phyloP scores from a whole-genome alignment of 371 early-diverging fungal species.

The Cokeromyces recurvatus region DNA sequence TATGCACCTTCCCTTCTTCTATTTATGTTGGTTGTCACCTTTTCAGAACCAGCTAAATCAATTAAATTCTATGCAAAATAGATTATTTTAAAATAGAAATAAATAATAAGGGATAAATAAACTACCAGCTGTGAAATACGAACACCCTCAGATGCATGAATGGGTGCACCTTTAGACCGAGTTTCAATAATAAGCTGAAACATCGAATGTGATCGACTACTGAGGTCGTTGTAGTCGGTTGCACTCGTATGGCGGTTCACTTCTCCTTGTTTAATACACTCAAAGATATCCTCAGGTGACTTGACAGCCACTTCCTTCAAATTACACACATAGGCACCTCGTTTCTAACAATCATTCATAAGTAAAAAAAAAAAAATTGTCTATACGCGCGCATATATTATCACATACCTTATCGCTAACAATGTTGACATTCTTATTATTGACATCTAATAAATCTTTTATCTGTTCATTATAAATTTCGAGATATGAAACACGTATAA shows the following conservation, averaged over 20 bases:
- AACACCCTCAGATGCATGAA: constrained; percentile 34
- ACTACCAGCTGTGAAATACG: constrained; percentile 62
- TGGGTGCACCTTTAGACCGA: constrained; percentile 5
- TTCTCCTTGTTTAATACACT: constrained; percentile 75
- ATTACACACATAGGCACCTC: constrained; percentile 82
- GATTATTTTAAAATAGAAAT: no score
- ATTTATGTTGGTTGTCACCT: constrained; percentile 66
- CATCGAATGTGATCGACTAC: constrained; percentile 87
- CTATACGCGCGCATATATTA: no score
- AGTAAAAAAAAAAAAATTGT: neutral
- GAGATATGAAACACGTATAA: constrained; percentile 86
- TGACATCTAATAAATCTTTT: constrained; percentile 73
- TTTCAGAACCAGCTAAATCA: constrained; percentile 96
- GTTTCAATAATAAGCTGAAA: constrained; percentile 68
- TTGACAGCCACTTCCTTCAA: constrained; percentile 88
- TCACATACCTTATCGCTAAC: constrained; percentile 67
- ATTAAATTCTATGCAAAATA: constrained; percentile 84
- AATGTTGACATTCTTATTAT: constrained; percentile 67
- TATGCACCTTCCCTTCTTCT: constrained; percentile 85
- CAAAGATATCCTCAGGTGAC: constrained; percentile 72
- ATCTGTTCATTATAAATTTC: constrained; percentile 97
- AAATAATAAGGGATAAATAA: neutral
- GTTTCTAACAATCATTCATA: constrained; percentile 39
- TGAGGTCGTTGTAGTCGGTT: constrained; percentile 85
- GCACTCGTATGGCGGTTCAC: constrained; percentile 71